A percentile compares a stretch with the other conserved stretches of the same genome.
Conservation (phyloP, 345 rosid genomes). For the Eucalyptus sideroxylon region DNA sequence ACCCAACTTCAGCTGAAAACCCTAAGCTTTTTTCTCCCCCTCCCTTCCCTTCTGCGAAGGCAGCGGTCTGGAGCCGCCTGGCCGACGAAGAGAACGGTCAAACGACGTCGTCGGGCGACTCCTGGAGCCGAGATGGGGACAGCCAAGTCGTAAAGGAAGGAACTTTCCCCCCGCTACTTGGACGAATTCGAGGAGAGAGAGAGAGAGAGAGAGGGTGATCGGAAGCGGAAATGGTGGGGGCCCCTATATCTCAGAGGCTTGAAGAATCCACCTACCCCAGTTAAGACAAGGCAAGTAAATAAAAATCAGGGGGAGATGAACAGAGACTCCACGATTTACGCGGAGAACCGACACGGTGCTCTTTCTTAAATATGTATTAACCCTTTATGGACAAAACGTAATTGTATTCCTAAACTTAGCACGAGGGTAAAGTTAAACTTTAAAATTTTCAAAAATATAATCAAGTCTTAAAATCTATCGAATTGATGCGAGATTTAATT, state of each 20-base stretch:
- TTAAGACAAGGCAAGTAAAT: background rate
- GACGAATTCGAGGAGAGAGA: background rate
- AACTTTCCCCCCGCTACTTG: background rate
- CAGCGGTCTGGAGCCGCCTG: background rate
- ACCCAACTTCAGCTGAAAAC: background rate
- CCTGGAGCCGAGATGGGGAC: background rate
- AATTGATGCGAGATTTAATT: fast-evolving
- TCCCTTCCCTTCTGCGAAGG: background rate
- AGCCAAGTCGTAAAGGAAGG: background rate
- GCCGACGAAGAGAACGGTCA: background rate
- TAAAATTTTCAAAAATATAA: too few relatives aligned
- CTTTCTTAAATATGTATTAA: background rate
- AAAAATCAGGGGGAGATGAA: background rate
- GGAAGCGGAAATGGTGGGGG: background rate
- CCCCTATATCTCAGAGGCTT: background rate
- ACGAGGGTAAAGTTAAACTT: too few relatives aligned
- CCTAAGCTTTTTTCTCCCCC: background rate
- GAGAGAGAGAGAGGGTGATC: background rate
- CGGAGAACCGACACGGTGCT: background rate
- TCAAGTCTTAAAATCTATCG: fast-evolving
- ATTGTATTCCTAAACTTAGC: too few relatives aligned
- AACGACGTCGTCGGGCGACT: background rate
- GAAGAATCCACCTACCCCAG: background rate
- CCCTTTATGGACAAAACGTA: too few relatives aligned
- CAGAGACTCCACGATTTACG: background rate